Evolutionary conservation across 768 basidiomycete genomes (phyloP), one percentile per base, ranked within the genome.

Genomic region (Sistotremastrum suecicum): DNA sequence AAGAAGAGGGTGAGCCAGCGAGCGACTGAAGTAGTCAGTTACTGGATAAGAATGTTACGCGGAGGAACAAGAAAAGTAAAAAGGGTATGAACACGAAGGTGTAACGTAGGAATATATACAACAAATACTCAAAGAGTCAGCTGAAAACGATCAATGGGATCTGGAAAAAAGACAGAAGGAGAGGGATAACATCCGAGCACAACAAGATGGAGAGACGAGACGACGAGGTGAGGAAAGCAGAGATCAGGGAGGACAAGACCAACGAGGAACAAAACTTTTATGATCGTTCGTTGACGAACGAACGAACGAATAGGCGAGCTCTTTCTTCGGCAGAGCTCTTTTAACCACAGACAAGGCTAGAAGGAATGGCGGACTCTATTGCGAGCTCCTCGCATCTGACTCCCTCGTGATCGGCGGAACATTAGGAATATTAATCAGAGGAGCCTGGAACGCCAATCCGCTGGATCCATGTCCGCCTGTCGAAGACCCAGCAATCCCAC

Each of bases 401-500:
- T 39, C 45, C 33, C 40, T 39, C 20, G 28, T 46, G 20, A 46
- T 39, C 40, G 45, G 30, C 37, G 39, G n/a, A 31, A 36, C 37
- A n/a, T 41, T 41, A 29, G 38, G 37, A 12, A 46, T 5, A 37
- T n/a, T 29, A 33, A 31, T 37, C 32, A 39, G 11, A n/a, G 39
- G 34, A 28, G 29, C 39, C 30, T 29, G 40, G 4, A 29, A 29
- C 39, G 32, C 29, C 20, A 11, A 7, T 39, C 20, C 40, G 37
- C 37, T 5, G 37, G 11, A 20, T 34, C 29, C 46, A 37, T 30
- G 36, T 30, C 43, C 31, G 10, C 34, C 30, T 4, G 43, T 34
- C 5, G 40, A 33, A 42, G 10, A 39, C 30, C 38, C 42, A 34
- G 55, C 60, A 20, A 64, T 52, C 39, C 63, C 63, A 53, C 63